phyloP scores from a whole-genome alignment of 495 filamentous ascomycete genomes.

The Margaritispora aquatica region DNA sequence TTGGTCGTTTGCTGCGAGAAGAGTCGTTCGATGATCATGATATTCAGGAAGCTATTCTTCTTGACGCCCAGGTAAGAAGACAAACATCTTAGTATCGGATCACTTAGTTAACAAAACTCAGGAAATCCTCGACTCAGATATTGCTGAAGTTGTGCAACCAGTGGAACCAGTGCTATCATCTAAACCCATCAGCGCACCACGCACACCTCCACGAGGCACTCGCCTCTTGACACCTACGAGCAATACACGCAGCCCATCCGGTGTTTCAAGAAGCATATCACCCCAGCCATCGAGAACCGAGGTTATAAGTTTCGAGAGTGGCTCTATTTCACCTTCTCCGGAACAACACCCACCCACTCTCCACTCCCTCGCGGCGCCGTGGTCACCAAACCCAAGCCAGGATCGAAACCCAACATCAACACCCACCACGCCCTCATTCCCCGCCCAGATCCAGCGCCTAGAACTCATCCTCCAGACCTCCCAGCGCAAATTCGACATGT shows the following conservation, averaged over 20 bases:
- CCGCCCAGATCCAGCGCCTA: too few species aligned
- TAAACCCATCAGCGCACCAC: not conserved
- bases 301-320: not conserved
- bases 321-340: not conserved
- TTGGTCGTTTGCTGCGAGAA: not conserved
- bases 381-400: not conserved
- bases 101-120: not conserved
- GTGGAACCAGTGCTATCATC: not conserved
- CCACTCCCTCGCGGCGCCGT: not conserved
- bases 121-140: not conserved
- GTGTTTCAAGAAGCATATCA: not conserved
- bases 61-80: not conserved
- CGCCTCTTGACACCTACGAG: not conserved
- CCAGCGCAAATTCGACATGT: not conserved
- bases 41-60: not conserved
- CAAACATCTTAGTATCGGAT: not conserved
- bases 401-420: not conserved
- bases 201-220: not conserved
- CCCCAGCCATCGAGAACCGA: not conserved
- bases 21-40: not conserved
- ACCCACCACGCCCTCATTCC: too few species aligned
- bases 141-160: not conserved
- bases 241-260: not conserved
- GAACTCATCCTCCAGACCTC: not conserved
- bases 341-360: not conserved